These are phyloP conservation scores for Aspergillus puulaauensis DNA, from an alignment of 2,329 filamentous ascomycete species.

Conservation along the genomic window DNA sequence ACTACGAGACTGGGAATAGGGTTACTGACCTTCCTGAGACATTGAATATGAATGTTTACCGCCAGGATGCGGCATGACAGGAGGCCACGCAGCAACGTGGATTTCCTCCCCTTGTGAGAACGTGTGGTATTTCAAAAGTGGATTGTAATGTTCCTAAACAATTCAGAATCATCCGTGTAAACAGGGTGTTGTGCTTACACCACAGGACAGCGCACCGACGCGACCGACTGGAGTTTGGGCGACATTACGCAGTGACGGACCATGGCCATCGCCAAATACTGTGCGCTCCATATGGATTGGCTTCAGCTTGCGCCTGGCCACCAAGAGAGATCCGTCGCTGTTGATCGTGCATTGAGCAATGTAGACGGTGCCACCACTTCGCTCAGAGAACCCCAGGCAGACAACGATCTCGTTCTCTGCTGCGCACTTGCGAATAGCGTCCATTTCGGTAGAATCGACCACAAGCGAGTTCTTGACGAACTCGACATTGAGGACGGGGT, in stretches of 20 bases:
- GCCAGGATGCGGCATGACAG: background rate
- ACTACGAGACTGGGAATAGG: background rate
- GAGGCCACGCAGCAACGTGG: background rate
- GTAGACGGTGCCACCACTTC: background rate
- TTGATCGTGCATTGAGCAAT: background rate
- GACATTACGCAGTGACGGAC: background rate
- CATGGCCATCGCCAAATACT: background rate
- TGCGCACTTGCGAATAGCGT: background rate
- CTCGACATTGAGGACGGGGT: background rate
- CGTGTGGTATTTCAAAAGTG: background rate
- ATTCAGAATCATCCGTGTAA: no score
- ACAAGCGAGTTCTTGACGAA: conserved; percentile 28
- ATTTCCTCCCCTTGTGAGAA: background rate
- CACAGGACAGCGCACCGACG: background rate
- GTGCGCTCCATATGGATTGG: background rate
- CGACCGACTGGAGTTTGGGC: background rate
- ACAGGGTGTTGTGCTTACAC: no score
- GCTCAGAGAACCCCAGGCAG: background rate
- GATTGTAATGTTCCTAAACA: background rate
- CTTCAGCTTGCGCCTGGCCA: background rate
- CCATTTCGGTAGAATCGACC: background rate
- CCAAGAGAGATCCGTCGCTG: background rate
- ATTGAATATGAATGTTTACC: background rate
- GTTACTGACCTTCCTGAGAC: background rate
- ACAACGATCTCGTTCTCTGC: background rate